Percentiles rank a stretch among this genome's conserved stretches.
Evolutionary conservation across 192 early-diverging fungal genomes (phyloP).

Genomic region (Coemansia sp.): DNA sequence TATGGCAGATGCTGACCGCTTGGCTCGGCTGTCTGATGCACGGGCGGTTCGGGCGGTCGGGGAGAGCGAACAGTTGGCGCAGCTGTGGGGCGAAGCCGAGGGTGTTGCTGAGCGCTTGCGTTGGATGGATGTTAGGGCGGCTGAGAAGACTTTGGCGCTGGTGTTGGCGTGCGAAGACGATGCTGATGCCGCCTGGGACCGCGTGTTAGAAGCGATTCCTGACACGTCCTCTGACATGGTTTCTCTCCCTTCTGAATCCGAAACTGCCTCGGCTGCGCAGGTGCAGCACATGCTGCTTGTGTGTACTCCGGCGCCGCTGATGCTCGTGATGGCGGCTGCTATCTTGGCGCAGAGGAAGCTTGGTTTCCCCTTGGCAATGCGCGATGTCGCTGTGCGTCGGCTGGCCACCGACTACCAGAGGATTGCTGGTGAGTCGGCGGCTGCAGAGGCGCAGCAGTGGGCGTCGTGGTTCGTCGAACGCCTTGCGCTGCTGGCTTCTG

Average conservation of each 20-base stretch:
- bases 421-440: slow-evolving; percentile 2
- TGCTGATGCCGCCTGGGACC: slow-evolving; percentile 43
- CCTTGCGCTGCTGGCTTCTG: slow-evolving; percentile 11
- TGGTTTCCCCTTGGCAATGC: slow-evolving; percentile 30
- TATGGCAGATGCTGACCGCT: not conserved
- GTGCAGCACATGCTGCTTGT: not conserved
- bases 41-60: not conserved
- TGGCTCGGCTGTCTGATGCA: not conserved
- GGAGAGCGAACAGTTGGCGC: not conserved
- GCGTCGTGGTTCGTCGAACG: slow-evolving; percentile 14
- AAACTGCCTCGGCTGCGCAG: too few relatives aligned
- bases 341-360: slow-evolving; percentile 25
- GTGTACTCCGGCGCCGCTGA: slow-evolving; percentile 43
- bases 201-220: slow-evolving; percentile 36
- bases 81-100: slow-evolving; percentile 6
- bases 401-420: slow-evolving; percentile 27
- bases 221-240: slow-evolving; percentile 11
- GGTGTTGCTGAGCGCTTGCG: slow-evolving; percentile 4
- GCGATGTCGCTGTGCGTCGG: slow-evolving; percentile 24
- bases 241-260: not conserved
- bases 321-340: slow-evolving; percentile 41
- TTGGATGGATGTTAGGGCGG: slow-evolving; percentile 40
- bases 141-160: slow-evolving; percentile 46
- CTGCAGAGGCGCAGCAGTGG: slow-evolving; percentile 15
- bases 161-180: slow-evolving; percentile 31